Conservation (phyloP, 2,329 filamentous ascomycete species). For the Paradendryphiella salina region DNA sequence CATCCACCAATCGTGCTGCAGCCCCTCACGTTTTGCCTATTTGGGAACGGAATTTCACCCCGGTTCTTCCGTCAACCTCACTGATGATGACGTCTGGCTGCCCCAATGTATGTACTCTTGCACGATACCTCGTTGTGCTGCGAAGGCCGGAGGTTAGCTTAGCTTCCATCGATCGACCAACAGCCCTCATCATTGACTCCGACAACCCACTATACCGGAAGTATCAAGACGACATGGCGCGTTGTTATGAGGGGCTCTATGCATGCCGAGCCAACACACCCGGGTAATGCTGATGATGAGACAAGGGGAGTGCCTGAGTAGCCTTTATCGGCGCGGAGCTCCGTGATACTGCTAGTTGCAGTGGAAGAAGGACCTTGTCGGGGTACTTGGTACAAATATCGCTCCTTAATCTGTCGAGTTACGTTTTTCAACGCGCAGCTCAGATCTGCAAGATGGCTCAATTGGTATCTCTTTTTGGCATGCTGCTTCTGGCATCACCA, state of each 20-base stretch:
- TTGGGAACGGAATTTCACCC: constrained; percentile 29
- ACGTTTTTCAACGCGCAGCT: background rate
- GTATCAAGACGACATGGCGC: constrained; percentile 9
- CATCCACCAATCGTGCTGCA: constrained; percentile 34
- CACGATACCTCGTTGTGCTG: constrained; percentile 19
- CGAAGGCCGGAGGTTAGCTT: constrained; percentile 23
- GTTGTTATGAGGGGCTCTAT: constrained; percentile 13
- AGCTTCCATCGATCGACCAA: constrained; percentile 23
- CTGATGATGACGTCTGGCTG: constrained; percentile 21
- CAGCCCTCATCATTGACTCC: constrained; percentile 14
- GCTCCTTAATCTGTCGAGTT: background rate
- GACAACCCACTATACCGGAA: constrained; percentile 3
- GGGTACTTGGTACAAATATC: constrained; percentile 19
- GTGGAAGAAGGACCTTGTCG: constrained; percentile 2
- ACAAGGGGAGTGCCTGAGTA: constrained; percentile 8
- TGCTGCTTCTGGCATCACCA: constrained; percentile 21
- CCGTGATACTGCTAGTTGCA: constrained; percentile 6
- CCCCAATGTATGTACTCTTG: constrained; percentile 12
- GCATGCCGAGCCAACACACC: constrained; percentile 20
- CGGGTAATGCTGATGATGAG: constrained; percentile 14
- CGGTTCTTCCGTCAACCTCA: constrained; percentile 28
- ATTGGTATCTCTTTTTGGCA: constrained; percentile 16
- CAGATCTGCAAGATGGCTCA: constrained; percentile 26
- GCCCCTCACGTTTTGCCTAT: constrained; percentile 13
- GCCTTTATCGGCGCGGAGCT: constrained; percentile 15